Base-by-base conservation (phyloP, 2,329 filamentous ascomycete species). In the Bipolaris cookei region DNA sequence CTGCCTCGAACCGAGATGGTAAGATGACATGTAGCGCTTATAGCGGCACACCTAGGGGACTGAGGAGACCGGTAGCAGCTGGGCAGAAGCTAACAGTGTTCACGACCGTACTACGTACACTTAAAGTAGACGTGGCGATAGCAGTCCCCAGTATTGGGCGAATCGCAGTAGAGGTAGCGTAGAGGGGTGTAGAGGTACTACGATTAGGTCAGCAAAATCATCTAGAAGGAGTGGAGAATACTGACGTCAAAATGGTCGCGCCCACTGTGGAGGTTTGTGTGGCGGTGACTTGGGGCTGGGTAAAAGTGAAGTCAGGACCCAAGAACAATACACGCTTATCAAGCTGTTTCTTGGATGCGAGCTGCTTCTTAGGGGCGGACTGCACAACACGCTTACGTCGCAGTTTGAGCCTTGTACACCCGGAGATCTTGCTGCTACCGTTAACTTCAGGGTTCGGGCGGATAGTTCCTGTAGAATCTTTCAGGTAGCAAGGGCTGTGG, bases 401-500 rank as follows among this genome's bases (percentile, higher is more conserved):
- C 7, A 61, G 50, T 14, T 55, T 63, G 2, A 61, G n/a, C 14
- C 43, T 35, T 3, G 32, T 51, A 39, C 62, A 63, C 30, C 43
- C 52, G 8, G 52, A 54, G 13, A 65, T 16, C 32, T 61, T 56
- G 20, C 62, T 58, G 45, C 65, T 68, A 30, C 68, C 69, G 54
- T 58, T 67, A 16, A 71, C 56, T 45, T 56, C 60, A 6, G 20
- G 14, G 32, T 66, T 66, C 14, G 16, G 13, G 6, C 30, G 44
- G 14, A 51, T 37, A 21, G 28, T n/a, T 10, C 62, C 64, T 6
- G 59, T 28, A 7, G 50, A 49, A 11, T 45, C 51, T 62, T 73
- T 73, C 47, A 69, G 48, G 51, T 72, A 72, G 53, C 71, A 73
- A 30, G 64, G 51, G 4, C 67, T 63, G 1, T 59, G 60, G 13